Percentiles rank a stretch among this genome's conserved stretches.
Evolutionary conservation across 805 yeast species (phyloP).

Genomic region (Spathaspora hagerdaliae): DNA sequence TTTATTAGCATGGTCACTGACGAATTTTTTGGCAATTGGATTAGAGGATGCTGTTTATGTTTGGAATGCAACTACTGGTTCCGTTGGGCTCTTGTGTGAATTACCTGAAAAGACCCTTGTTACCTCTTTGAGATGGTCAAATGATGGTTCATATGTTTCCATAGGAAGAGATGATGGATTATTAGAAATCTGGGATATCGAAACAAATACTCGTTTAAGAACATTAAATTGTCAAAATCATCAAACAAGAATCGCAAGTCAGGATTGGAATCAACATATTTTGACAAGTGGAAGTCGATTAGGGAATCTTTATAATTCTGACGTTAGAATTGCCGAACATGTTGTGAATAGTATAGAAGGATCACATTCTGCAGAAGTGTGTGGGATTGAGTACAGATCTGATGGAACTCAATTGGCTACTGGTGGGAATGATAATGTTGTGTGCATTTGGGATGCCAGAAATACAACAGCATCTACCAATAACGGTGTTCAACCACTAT

Average conservation of each 20-base stretch:
- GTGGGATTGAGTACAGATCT: slow-evolving; percentile 81
- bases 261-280: slow-evolving; percentile 79
- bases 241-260: slow-evolving; percentile 70
- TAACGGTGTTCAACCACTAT: slow-evolving; percentile 46
- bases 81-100: slow-evolving; percentile 67
- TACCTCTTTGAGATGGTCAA: slow-evolving; percentile 83
- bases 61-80: slow-evolving; percentile 87
- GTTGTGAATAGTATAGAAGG: slow-evolving; percentile 49
- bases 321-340: slow-evolving; percentile 82
- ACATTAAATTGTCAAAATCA: slow-evolving; percentile 68
- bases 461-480: slow-evolving; percentile 12
- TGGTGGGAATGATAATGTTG: slow-evolving; percentile 93
- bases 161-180: slow-evolving; percentile 82
- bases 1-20: slow-evolving; percentile 80
- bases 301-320: slow-evolving; percentile 83
- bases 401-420: slow-evolving; percentile 86
- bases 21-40: slow-evolving; percentile 83
- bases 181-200: slow-evolving; percentile 92
- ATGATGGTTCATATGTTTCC: slow-evolving; percentile 81
- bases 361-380: slow-evolving; percentile 79
- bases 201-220: slow-evolving; percentile 66
- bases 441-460: slow-evolving; percentile 90
- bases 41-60: slow-evolving; percentile 78
- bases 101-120: slow-evolving; percentile 45
- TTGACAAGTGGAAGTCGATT: slow-evolving; percentile 84